Conservation (phyloP, 1,284 basidiomycete genomes). For the Sphagnurus paluster region DNA sequence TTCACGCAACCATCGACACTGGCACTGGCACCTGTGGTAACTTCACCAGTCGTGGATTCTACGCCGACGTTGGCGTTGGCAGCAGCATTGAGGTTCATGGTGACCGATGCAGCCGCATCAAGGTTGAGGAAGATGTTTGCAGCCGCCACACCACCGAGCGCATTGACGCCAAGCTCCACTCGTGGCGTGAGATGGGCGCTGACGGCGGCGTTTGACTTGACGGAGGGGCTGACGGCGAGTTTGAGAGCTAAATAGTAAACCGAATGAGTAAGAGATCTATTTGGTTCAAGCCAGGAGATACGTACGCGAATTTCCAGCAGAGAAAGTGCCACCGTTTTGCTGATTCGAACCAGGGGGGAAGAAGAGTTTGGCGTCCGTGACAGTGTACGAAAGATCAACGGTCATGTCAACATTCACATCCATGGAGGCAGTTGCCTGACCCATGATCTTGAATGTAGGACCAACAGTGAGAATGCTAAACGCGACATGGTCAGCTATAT, state of each 20-base stretch:
- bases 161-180: conserved; percentile 29
- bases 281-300: neutral
- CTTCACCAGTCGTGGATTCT: conserved; percentile 4
- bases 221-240: conserved; percentile 22
- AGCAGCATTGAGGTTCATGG: conserved; percentile 8
- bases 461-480: conserved; percentile 37
- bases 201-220: conserved; percentile 1
- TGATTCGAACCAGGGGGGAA: conserved; percentile 38
- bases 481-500: neutral
- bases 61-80: conserved; percentile 1
- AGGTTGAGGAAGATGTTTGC: conserved; percentile 40
- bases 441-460: conserved; percentile 37
- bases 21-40: neutral
- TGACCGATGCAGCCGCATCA: conserved; percentile 32
- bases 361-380: conserved; percentile 38
- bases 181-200: conserved; percentile 8
- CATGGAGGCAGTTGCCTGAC: conserved; percentile 32
- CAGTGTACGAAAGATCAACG: conserved; percentile 37
- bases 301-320: conserved; percentile 23
- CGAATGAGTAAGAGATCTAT: neutral
- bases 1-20: conserved; percentile 16
- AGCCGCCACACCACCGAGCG: conserved; percentile 32
- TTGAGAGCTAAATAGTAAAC: conserved; percentile 26
- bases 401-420: conserved; percentile 36
- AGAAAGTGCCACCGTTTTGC: conserved; percentile 28